phyloP scores from a whole-genome alignment of 2,329 filamentous ascomycete genomes.

The Aspergillus awamori region DNA sequence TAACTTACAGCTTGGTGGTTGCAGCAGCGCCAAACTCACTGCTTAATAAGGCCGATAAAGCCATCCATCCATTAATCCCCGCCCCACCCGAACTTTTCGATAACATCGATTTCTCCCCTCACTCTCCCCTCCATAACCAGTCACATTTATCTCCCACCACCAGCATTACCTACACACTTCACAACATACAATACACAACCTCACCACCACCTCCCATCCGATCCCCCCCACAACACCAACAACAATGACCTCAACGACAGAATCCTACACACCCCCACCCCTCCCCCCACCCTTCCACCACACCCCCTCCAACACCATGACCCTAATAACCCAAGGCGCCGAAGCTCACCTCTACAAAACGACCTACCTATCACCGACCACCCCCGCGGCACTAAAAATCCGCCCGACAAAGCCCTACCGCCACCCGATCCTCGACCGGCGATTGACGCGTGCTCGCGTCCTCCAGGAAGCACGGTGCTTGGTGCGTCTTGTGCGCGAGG shows the following conservation, averaged over 20 bases:
- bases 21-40: neutral
- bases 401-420: slow-evolving; percentile 89
- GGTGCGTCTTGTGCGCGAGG: slow-evolving; percentile 74
- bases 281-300: slow-evolving; percentile 68
- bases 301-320: slow-evolving; percentile 56
- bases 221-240: neutral
- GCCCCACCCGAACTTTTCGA: neutral
- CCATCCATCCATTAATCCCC: neutral
- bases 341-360: slow-evolving; percentile 93
- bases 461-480: slow-evolving; percentile 87
- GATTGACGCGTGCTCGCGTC: slow-evolving; percentile 83
- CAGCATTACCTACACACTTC: neutral
- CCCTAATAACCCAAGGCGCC: slow-evolving; percentile 86
- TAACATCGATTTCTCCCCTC: slow-evolving; percentile 3
- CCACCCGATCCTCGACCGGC: slow-evolving; percentile 83
- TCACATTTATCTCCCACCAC: neutral
- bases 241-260: neutral
- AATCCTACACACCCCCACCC: slow-evolving; percentile 15
- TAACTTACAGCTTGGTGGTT: too few relatives aligned
- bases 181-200: neutral
- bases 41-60: neutral
- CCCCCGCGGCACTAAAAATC: slow-evolving; percentile 83
- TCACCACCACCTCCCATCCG: neutral
- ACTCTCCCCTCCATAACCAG: neutral
- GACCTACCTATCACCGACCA: slow-evolving; percentile 69